Evolutionary conservation across 2,329 filamentous ascomycete genomes (phyloP).

Genomic region (Ophiocordyceps robertsii): DNA sequence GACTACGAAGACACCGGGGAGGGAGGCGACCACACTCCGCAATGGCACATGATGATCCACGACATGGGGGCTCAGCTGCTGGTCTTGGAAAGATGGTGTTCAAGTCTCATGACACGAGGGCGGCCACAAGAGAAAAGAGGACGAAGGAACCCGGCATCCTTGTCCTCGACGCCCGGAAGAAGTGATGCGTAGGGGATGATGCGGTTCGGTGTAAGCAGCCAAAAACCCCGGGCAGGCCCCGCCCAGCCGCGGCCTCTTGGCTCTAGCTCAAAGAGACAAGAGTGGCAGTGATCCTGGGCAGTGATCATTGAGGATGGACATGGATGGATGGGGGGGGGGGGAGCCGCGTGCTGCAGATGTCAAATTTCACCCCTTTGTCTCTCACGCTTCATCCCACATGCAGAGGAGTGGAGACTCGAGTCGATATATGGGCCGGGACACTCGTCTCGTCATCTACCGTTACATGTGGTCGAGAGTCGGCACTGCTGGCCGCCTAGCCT

Average conservation of each 20-base stretch:
- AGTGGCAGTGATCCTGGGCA: too few relatives aligned
- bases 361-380: background rate
- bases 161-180: background rate
- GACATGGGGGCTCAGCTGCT: constrained; percentile 1
- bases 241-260: too few relatives aligned
- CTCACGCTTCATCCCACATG: background rate
- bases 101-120: constrained; percentile 2
- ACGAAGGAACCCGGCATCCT: background rate
- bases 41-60: background rate
- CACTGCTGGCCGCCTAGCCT: background rate
- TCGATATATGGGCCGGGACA: too few relatives aligned
- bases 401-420: background rate
- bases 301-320: too few relatives aligned
- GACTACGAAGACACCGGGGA: too few relatives aligned
- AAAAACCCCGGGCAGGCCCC: too few relatives aligned
- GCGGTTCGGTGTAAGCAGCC: too few relatives aligned
- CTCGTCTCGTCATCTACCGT: background rate
- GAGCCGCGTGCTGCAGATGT: background rate
- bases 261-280: too few relatives aligned
- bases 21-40: background rate
- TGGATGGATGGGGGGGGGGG: too few relatives aligned
- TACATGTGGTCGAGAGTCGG: background rate
- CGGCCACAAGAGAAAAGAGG: background rate
- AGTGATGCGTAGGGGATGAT: too few relatives aligned
- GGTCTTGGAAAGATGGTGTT: background rate